Evolutionary conservation across 441 rosid genomes (phyloP), one percentile per base, ranked within the genome.

Genomic region (Pelargonium australe): DNA sequence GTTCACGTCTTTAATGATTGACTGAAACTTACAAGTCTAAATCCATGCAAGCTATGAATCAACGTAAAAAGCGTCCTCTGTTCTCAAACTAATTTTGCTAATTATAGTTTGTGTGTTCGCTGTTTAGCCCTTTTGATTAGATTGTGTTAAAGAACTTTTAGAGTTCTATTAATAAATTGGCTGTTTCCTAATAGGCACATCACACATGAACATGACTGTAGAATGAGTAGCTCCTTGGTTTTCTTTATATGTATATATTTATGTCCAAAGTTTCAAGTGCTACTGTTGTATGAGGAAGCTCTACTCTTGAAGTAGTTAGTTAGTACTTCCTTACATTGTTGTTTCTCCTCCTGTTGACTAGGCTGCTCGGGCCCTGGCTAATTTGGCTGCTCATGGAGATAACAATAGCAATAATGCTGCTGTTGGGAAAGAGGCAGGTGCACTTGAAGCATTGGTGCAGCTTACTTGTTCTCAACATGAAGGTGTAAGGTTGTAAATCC

Each of bases 301-400:
- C 16, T 49, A 49, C 55, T 49, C 55, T 49, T 49, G 10, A 49
- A 45, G 12, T 0, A 8, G 12, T 45, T 0, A 8, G 12, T 45
- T 8, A 11, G 12, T 45, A 45, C 53, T 45, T 25, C 53, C 2
- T 8, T 45, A 57, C 44, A 66, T 71, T 62, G 16, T 23, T 65
- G 16, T 65, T 64, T 17, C 34, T 3, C 68, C 64, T 51, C 20
- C 57, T 16, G 66, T 63, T 40, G 72, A 63, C 31, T 78, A 94
- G 99, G 97, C 97, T 84, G 97, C 99, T 74, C 97, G 97, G 40
- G 97, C 96, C 31, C 84, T 95, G 75, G 97, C 97, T 75, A 95
- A 95, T 75, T 80, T 91, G 83, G 99, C 99, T 82, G 97, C 99
- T 82, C 99, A 95, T 80, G 96, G 99, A 76, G 99, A 90, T 78